Evolutionary conservation across 208 protist species (phyloP).

Genomic region (Herpetomonas samuelpessoai): DNA sequence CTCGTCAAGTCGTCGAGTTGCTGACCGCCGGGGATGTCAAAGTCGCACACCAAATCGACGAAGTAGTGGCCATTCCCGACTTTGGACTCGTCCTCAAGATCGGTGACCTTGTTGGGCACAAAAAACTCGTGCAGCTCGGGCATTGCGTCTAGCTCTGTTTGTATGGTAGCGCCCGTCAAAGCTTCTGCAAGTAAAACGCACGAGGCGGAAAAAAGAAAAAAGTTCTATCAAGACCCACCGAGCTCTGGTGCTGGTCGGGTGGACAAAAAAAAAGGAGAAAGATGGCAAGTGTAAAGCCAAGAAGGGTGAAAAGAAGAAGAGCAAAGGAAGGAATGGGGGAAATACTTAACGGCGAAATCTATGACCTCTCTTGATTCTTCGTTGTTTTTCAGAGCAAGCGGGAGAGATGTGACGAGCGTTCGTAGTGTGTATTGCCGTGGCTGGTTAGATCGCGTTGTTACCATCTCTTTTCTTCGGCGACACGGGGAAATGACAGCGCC

Average conservation of each 20-base stretch:
- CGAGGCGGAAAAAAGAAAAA: conserved; percentile 7
- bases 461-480: too few relatives aligned
- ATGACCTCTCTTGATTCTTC: not conserved
- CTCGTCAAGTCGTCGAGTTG: conserved; percentile 82
- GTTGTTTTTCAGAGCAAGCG: not conserved
- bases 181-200: not conserved
- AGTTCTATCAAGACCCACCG: not conserved
- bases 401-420: too few relatives aligned
- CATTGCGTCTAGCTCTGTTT: conserved; percentile 15
- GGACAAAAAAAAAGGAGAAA: too few relatives aligned
- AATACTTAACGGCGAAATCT: conserved; percentile 7
- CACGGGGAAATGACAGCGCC: too few relatives aligned
- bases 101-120: conserved; percentile 45
- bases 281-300: too few relatives aligned
- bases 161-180: not conserved
- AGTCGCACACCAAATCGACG: conserved; percentile 52
- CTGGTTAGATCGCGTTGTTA: too few relatives aligned
- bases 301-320: conserved; percentile 8
- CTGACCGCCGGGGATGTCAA: conserved; percentile 65
- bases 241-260: not conserved
- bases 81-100: conserved; percentile 57
- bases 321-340: conserved; percentile 6
- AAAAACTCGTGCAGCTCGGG: conserved; percentile 67
- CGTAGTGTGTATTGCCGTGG: too few relatives aligned
- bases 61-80: conserved; percentile 45